Base-by-base conservation (phyloP, 768 basidiomycete species). In the Pleurotus tuber-regium region DNA sequence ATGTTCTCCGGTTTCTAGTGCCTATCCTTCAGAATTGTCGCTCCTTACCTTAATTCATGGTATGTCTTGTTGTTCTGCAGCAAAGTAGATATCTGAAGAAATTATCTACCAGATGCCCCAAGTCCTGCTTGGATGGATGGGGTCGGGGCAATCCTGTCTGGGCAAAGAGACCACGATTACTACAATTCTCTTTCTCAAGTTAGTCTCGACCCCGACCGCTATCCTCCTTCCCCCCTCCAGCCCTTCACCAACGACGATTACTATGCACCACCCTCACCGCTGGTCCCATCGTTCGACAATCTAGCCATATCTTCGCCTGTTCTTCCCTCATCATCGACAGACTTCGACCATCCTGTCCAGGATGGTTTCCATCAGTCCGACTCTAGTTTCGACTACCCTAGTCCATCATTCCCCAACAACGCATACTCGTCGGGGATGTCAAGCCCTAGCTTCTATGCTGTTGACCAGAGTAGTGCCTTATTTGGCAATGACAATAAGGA, bases 121-220 rank as follows among this genome's bases (percentile, higher is more conserved):
- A 19, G 46, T n/a, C 29, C 46, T 16, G 31, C 46, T 33, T 48
- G 46, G 46, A 16, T 48, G n/a, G 46, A 48, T 35, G 46, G 46
- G 29, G 46, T 48, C 10, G 46, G 46, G n/a, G 14, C 46, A 18
- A 48, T 48, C 8, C 46, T 48, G 11, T 35, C 29, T 24, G 46
- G 19, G 7, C 46, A 48, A 6, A n/a, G n/a, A 11, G 46, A 48
- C 7, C 46, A 35, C 16, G 46, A 48, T 24, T 48, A 48, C 30
- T 48, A 10, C 23, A 12, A 28, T 10, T 12, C 16, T 33, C 29
- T 33, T n/a, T 31, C 31, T 31, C 30, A 21, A 23, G 29, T 31
- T 10, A 48, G 46, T 30, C 46, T 31, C 1, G 46, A 48, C 5
- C 46, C 46, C 5, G 46, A 48, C n/a, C 46, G 28, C 28, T 48